Conservation (phyloP, 2,329 filamentous ascomycete species). For the Sporothrix phasma region DNA sequence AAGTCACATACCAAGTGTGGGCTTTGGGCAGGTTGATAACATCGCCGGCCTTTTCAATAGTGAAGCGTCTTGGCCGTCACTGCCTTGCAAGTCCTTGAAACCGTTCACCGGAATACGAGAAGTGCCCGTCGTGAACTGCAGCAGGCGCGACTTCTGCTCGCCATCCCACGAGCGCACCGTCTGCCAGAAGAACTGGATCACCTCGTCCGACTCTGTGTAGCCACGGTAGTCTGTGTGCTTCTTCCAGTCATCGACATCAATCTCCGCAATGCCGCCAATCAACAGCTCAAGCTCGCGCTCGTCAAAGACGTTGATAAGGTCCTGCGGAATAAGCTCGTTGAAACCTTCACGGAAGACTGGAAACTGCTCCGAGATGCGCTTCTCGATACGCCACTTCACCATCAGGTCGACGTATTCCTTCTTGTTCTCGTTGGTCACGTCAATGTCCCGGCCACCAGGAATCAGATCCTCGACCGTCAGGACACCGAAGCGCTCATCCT, state of each 20-base stretch:
- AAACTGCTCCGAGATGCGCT: constrained; percentile 96
- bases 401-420: constrained; percentile 97
- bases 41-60: constrained; percentile 95
- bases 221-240: constrained; percentile 99
- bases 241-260: constrained; percentile 99
- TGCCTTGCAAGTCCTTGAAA: constrained; percentile 97
- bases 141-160: constrained; percentile 89
- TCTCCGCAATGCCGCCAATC: constrained; percentile 98
- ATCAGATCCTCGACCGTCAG: constrained; percentile 91
- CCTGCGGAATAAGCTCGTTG: constrained; percentile 91
- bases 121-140: constrained; percentile 96
- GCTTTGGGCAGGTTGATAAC: constrained; percentile 86
- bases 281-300: constrained; percentile 93
- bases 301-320: constrained; percentile 96
- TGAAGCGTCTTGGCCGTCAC: constrained; percentile 93
- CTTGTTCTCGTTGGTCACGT: constrained; percentile 98
- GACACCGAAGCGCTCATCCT: constrained; percentile 94
- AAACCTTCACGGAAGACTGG: constrained; percentile 96
- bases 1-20: constrained; percentile 76
- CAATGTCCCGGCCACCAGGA: constrained; percentile 78
- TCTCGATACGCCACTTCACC: constrained; percentile 98
- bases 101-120: constrained; percentile 97
- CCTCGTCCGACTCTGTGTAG: constrained; percentile 94
- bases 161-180: constrained; percentile 94
- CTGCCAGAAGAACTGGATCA: constrained; percentile 98